phyloP scores from a whole-genome alignment of 495 filamentous ascomycete genomes.

The Talaromyces nanjingensis region DNA sequence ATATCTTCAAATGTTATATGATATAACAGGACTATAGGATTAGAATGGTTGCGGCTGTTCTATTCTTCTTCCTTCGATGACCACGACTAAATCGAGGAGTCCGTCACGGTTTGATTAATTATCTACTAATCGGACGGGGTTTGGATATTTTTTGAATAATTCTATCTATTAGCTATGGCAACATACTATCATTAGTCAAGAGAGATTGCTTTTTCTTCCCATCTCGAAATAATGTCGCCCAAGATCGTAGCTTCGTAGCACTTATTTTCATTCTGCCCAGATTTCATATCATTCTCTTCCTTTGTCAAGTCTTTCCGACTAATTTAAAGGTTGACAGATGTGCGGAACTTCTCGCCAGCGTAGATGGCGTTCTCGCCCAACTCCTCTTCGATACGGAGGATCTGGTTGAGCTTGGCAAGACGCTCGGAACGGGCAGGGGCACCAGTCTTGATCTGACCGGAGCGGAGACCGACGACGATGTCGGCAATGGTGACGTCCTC shows the following conservation, averaged over 20 bases:
- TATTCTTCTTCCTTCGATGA: no score
- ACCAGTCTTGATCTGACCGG: slow-evolving; percentile 99
- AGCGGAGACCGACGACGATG: slow-evolving; percentile 89
- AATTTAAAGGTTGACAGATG: slow-evolving; percentile 75
- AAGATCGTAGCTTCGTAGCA: slow-evolving; percentile 6
- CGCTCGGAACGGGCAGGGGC: slow-evolving; percentile 93
- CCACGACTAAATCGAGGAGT: not conserved
- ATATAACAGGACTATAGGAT: no score
- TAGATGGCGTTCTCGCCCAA: slow-evolving; percentile 86
- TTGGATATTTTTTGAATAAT: not conserved
- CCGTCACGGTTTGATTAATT: not conserved
- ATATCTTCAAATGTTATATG: no score
- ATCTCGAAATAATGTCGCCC: not conserved
- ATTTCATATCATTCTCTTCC: not conserved
- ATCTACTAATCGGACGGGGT: not conserved
- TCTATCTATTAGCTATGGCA: slow-evolving; percentile 5
- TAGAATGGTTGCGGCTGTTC: no score
- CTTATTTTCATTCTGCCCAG: not conserved
- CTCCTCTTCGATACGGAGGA: slow-evolving; percentile 99
- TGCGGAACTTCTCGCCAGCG: slow-evolving; percentile 87
- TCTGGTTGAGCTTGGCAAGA: slow-evolving; percentile 99
- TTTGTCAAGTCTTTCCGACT: not conserved
- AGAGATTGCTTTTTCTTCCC: slow-evolving; percentile 2
- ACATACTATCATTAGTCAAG: not conserved
- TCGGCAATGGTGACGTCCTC: slow-evolving; percentile 99